phyloP scores from a whole-genome alignment of 495 filamentous ascomycete species.

The Trichocladium antarcticum region DNA sequence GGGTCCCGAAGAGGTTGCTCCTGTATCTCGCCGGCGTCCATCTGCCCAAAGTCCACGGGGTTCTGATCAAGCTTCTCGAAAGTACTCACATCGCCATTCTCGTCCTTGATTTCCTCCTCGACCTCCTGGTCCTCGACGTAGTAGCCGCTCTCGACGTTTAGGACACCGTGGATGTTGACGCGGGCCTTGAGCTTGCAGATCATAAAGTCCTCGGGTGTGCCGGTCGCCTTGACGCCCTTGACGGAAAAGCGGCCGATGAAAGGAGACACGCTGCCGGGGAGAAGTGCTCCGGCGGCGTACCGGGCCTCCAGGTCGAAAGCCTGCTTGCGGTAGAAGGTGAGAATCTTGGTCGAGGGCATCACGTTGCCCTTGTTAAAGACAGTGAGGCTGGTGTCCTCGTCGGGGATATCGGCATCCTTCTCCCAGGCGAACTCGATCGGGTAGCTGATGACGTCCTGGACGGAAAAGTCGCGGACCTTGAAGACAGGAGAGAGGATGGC shows the following conservation, averaged over 20 bases:
- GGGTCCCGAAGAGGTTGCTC: slow-evolving; percentile 8
- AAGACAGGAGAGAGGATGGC: slow-evolving; percentile 97
- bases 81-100: slow-evolving; percentile 55
- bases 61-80: slow-evolving; percentile 2
- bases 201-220: slow-evolving; percentile 87
- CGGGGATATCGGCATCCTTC: slow-evolving; percentile 94
- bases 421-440: slow-evolving; percentile 99
- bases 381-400: slow-evolving; percentile 94
- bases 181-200: slow-evolving; percentile 99
- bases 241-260: slow-evolving; percentile 96
- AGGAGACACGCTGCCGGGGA: slow-evolving; percentile 86
- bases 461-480: slow-evolving; percentile 94
- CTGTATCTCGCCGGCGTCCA: neutral
- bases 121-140: slow-evolving; percentile 97
- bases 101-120: slow-evolving; percentile 77
- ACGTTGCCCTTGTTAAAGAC: slow-evolving; percentile 98
- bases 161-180: slow-evolving; percentile 89
- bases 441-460: slow-evolving; percentile 95
- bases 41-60: neutral
- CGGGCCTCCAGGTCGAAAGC: slow-evolving; percentile 92
- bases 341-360: slow-evolving; percentile 97
- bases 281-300: slow-evolving; percentile 72
- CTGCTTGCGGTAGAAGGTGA: slow-evolving; percentile 98
- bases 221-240: slow-evolving; percentile 69
- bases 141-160: slow-evolving; percentile 95